Evolutionary conservation across 2,329 filamentous ascomycete genomes (phyloP).

Genomic region (Exserohilum turcica): DNA sequence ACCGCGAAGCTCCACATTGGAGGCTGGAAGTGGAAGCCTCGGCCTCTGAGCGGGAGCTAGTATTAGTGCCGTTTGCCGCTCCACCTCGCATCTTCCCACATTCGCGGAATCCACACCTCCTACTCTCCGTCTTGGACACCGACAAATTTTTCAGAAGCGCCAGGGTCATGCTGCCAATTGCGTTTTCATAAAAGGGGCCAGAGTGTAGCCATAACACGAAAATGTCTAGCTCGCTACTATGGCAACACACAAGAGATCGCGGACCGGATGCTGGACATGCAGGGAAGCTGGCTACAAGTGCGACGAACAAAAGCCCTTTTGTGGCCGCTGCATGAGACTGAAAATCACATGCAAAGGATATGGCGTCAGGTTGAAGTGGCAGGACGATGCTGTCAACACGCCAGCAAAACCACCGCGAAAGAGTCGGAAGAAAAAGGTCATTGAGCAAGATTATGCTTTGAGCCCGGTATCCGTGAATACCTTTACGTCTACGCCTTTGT

Average conservation of each 20-base stretch:
- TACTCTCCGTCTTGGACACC: neutral
- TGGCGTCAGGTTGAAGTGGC: conserved; percentile 38
- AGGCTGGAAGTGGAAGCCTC: neutral
- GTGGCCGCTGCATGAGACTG: conserved; percentile 34
- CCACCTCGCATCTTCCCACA: conserved; percentile 1
- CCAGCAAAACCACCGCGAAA: conserved; percentile 22
- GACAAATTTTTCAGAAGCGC: neutral
- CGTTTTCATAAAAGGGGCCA: neutral
- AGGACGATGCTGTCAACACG: conserved; percentile 20
- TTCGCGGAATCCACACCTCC: neutral
- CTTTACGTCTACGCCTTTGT: conserved; percentile 18
- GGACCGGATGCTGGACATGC: conserved; percentile 43
- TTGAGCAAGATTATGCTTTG: conserved; percentile 3
- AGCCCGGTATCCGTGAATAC: conserved; percentile 25
- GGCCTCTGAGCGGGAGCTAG: conserved; percentile 7
- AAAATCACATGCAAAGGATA: conserved; percentile 41
- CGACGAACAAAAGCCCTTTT: conserved; percentile 39
- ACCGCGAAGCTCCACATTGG: too few species aligned
- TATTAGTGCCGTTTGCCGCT: conserved; percentile 11
- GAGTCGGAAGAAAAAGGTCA: conserved; percentile 19
- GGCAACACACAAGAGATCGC: conserved; percentile 34
- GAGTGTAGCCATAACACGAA: conserved; percentile 4
- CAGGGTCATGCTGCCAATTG: neutral
- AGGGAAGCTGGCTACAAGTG: conserved; percentile 42
- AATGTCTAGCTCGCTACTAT: conserved; percentile 13